Percentiles rank a stretch among this genome's conserved stretches.
These are phyloP conservation scores for Bromus sterilis DNA, from an alignment of 176 grass and related monocot species.

Conservation along the genomic window DNA sequence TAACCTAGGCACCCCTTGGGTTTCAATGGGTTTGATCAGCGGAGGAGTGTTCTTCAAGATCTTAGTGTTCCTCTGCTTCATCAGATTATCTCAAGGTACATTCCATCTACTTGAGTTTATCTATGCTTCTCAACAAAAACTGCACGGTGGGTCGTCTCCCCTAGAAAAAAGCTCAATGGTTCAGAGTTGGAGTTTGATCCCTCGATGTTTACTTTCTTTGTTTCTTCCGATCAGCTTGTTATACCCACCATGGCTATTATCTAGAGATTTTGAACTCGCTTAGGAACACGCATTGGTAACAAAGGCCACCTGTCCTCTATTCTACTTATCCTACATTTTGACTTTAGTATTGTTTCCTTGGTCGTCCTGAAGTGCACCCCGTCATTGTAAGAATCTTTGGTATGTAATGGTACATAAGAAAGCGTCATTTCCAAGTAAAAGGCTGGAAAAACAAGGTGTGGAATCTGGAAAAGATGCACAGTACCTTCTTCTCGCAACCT, in stretches of 20 bases:
- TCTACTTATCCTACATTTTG: not conserved
- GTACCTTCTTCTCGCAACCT: not conserved
- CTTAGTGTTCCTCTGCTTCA: conserved; percentile 36
- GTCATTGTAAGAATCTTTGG: not conserved
- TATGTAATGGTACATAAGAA: not conserved
- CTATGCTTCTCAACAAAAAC: not conserved
- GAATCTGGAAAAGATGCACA: not conserved
- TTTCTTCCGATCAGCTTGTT: not conserved
- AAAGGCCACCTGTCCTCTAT: not conserved
- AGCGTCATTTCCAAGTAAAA: not conserved
- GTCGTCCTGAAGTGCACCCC: not conserved
- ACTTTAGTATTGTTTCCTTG: conserved; percentile 10
- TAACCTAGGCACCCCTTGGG: not conserved
- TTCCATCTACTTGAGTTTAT: not conserved
- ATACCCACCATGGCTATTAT: not conserved
- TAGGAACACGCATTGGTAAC: not conserved
- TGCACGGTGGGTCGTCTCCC: not conserved
- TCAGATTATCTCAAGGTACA: conserved; percentile 55
- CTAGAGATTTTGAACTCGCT: not conserved
- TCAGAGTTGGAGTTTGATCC: not conserved
- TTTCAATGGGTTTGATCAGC: conserved; percentile 42
- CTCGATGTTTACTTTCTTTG: not conserved
- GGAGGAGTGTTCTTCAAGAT: conserved; percentile 30
- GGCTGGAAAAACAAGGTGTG: not conserved
- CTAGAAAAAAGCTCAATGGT: not conserved